These are phyloP conservation scores for Zopfochytrium polystomum DNA, from an alignment of 371 early-diverging fungal genomes.

Conservation along the genomic window DNA sequence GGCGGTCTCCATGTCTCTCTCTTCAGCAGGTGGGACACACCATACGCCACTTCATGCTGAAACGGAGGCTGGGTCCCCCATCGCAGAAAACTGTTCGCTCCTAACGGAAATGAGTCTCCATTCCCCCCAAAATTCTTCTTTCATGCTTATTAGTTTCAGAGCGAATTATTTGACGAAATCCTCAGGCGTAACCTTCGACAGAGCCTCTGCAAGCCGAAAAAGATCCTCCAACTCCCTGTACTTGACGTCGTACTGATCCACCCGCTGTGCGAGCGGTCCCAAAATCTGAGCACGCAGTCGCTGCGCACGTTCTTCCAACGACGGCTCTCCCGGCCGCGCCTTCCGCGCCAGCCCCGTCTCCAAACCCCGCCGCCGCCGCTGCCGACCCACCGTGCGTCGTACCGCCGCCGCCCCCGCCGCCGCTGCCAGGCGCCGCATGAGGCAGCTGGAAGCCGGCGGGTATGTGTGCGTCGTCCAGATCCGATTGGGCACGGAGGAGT, in stretches of 20 bases:
- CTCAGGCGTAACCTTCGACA: conserved; percentile 11
- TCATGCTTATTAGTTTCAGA: too few relatives aligned
- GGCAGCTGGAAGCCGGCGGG: not conserved
- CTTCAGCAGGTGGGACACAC: too few relatives aligned
- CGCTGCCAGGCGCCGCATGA: too few relatives aligned
- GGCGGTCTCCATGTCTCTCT: too few relatives aligned
- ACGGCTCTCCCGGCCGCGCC: not conserved
- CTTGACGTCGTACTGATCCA: conserved; percentile 5
- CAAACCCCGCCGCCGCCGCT: not conserved
- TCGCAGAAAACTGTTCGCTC: too few relatives aligned
- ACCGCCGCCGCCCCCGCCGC: too few relatives aligned
- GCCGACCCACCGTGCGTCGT: not conserved
- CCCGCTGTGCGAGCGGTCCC: not conserved
- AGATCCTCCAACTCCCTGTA: conserved; percentile 24
- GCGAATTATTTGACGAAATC: too few relatives aligned
- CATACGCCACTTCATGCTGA: too few relatives aligned
- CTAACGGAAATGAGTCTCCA: too few relatives aligned
- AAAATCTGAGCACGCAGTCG: not conserved
- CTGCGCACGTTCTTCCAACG: not conserved
- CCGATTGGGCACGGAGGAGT: not conserved
- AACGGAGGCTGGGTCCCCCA: too few relatives aligned
- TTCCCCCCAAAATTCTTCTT: too few relatives aligned
- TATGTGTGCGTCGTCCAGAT: not conserved
- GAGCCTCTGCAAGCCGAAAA: conserved; percentile 9
- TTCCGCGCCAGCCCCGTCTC: not conserved